Conservation (phyloP, 2,329 filamentous ascomycete species). For the Diplodia intermedia region DNA sequence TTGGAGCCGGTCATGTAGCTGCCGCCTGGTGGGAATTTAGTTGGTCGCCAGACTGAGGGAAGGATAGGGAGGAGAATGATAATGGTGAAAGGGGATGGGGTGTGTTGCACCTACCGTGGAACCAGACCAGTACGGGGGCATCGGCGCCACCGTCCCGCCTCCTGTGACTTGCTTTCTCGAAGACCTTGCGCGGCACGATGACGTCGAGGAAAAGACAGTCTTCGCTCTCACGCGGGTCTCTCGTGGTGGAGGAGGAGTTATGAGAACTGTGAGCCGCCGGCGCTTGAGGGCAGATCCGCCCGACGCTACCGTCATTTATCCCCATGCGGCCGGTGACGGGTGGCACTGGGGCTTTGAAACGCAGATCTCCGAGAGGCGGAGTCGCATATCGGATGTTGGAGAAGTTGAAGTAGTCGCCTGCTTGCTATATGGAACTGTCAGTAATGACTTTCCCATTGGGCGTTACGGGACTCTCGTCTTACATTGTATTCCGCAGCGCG, state of each 20-base stretch:
- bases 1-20: constrained; percentile 47
- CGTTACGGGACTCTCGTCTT: constrained; percentile 10
- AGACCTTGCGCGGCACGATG: constrained; percentile 45
- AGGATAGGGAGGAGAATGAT: too few relatives aligned
- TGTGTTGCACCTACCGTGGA: constrained; percentile 46
- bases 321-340: constrained; percentile 52
- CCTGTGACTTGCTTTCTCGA: constrained; percentile 36
- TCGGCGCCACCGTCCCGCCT: constrained; percentile 32
- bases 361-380: constrained; percentile 58
- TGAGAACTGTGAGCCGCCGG: background rate
- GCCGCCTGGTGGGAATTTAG: constrained; percentile 38
- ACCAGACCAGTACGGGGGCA: constrained; percentile 52
- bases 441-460: background rate
- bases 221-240: constrained; percentile 35
- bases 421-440: constrained; percentile 35
- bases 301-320: constrained; percentile 55
- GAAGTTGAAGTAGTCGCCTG: constrained; percentile 60
- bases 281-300: constrained; percentile 3
- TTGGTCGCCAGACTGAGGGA: background rate
- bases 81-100: too few relatives aligned
- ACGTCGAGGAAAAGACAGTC: constrained; percentile 53
- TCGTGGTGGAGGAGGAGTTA: too few relatives aligned
- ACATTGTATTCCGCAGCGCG: constrained; percentile 57
- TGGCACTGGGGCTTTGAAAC: constrained; percentile 57
- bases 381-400: constrained; percentile 64